These are phyloP conservation scores for Populus hybrid DNA, from an alignment of 441 rosid species.

Conservation along the genomic window DNA sequence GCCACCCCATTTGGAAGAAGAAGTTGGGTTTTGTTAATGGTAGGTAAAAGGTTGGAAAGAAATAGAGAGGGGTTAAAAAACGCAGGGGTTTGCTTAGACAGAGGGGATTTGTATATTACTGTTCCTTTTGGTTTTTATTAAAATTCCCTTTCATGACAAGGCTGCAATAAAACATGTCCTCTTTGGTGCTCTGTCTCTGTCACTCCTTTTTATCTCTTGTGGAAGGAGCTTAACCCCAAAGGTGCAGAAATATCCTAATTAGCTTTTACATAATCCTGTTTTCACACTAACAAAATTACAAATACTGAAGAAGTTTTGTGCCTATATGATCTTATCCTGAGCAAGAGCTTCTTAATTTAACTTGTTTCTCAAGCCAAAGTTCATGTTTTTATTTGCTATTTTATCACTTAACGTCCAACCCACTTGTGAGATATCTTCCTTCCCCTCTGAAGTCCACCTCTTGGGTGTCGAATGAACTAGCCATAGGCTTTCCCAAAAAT, in stretches of 20 bases:
- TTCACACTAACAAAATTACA: constrained; percentile 4
- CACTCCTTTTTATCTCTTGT: constrained; percentile 2
- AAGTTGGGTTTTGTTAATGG: constrained; percentile 16
- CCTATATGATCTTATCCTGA: not conserved
- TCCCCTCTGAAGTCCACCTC: not conserved
- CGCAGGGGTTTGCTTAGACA: constrained; percentile 9
- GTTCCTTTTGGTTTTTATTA: constrained; percentile 1
- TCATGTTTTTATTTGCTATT: not conserved
- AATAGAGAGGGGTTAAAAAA: constrained; percentile 15
- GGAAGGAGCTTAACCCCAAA: constrained; percentile 15
- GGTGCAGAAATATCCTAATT: not conserved
- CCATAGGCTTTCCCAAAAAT: not conserved
- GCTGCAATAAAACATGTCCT: constrained; percentile 13
- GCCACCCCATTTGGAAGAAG: constrained; percentile 60
- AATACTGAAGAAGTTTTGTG: not conserved
- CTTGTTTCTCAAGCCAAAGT: constrained; percentile 16
- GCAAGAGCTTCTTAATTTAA: not conserved
- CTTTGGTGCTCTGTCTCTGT: constrained; percentile 32
- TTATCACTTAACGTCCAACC: not conserved
- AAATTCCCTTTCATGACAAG: constrained; percentile 4
- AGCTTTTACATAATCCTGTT: not conserved
- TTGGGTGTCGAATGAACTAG: constrained; percentile 6
- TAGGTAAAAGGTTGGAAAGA: constrained; percentile 36
- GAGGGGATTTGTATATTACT: constrained; percentile 17
- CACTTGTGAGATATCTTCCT: not conserved